Conservation (phyloP, 768 basidiomycete species). For the Xerocomus brunneocitrinus region DNA sequence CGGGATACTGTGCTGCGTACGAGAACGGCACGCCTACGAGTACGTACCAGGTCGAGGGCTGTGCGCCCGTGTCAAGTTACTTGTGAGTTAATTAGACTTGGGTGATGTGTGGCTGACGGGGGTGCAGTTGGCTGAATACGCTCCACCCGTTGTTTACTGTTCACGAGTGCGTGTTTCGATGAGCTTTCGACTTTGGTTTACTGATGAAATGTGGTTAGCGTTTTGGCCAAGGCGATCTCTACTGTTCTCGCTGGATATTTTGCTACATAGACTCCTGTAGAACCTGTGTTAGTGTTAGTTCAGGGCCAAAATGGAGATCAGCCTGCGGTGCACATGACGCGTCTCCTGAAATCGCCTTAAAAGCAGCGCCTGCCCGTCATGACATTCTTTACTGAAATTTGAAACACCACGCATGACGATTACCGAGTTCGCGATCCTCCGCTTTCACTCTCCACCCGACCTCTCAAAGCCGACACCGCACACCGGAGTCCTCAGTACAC, state of each 20-base stretch:
- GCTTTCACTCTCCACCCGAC: conserved; percentile 30
- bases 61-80: conserved; percentile 60
- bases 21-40: conserved; percentile 49
- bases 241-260: conserved; percentile 38
- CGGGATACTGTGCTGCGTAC: conserved; percentile 57
- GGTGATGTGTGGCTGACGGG: background rate
- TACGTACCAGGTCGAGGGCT: conserved; percentile 53
- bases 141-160: conserved; percentile 61
- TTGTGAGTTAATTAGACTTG: conserved; percentile 41
- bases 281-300: background rate
- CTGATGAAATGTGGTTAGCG: conserved; percentile 28
- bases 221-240: conserved; percentile 49
- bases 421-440: conserved; percentile 40
- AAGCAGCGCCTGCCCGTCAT: background rate
- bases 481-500: conserved; percentile 25
- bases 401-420: conserved; percentile 33
- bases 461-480: conserved; percentile 27
- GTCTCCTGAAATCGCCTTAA: background rate
- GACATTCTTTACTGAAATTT: too few species aligned
- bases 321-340: conserved; percentile 1
- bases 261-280: conserved; percentile 3
- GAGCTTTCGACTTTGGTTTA: background rate
- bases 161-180: conserved; percentile 44
- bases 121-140: conserved; percentile 52
- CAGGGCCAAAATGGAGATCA: background rate